These are phyloP conservation scores for Xerocomus nothofagi DNA, from an alignment of 1,284 basidiomycete genomes.

Conservation along the genomic window DNA sequence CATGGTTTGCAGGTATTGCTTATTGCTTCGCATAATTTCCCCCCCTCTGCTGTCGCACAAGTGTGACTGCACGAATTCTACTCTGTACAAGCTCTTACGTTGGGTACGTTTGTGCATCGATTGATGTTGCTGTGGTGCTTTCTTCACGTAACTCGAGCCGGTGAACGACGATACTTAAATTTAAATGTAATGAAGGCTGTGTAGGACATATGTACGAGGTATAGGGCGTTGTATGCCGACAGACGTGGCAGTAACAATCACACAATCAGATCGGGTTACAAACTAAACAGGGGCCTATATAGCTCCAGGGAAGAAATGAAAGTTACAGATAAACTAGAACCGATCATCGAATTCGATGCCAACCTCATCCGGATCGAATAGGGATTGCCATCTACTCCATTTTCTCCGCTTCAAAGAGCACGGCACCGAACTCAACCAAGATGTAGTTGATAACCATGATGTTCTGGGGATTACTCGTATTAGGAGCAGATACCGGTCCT, in stretches of 20 bases:
- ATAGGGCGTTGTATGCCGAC: constrained; percentile 20
- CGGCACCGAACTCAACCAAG: constrained; percentile 40
- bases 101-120: background rate
- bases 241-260: constrained; percentile 2
- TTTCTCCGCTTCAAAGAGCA: constrained; percentile 28
- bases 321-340: background rate
- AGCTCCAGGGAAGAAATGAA: constrained; percentile 6
- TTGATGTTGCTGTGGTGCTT: background rate
- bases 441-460: constrained; percentile 37
- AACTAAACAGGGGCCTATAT: constrained; percentile 3
- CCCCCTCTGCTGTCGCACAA: background rate
- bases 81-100: background rate
- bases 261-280: constrained; percentile 2
- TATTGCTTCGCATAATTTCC: constrained; percentile 38
- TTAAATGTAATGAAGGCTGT: constrained; percentile 3
- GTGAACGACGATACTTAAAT: constrained; percentile 5
- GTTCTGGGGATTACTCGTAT: constrained; percentile 31
- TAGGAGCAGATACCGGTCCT: constrained; percentile 14
- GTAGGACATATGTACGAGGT: constrained; percentile 18
- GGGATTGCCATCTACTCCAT: background rate
- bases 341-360: background rate
- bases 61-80: background rate
- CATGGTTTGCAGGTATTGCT: constrained; percentile 63
- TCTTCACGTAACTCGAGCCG: background rate
- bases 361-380: background rate